Percentiles rank a stretch among this genome's conserved stretches.
These are phyloP conservation scores for Lasiosphaeris hirsuta DNA, from an alignment of 495 filamentous ascomycete genomes.

Conservation along the genomic window DNA sequence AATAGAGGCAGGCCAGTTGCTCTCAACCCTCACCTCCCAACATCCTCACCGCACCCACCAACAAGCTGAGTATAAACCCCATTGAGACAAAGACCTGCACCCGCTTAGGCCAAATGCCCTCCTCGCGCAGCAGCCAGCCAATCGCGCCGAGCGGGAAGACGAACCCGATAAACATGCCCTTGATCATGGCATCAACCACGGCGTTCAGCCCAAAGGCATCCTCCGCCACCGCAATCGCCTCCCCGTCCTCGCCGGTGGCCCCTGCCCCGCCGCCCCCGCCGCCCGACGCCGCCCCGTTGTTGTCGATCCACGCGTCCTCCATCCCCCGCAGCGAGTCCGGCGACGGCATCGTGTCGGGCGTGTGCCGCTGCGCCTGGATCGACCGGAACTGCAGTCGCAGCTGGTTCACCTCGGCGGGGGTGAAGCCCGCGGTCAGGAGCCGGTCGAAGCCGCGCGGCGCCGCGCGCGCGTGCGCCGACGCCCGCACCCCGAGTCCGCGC, in stretches of 20 bases:
- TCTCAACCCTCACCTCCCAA: slow-evolving; percentile 30
- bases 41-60: slow-evolving; percentile 40
- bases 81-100: slow-evolving; percentile 80
- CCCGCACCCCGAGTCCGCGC: slow-evolving; percentile 38
- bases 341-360: slow-evolving; percentile 80
- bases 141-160: slow-evolving; percentile 88
- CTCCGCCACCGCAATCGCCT: slow-evolving; percentile 28
- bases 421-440: slow-evolving; percentile 75
- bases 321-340: slow-evolving; percentile 54
- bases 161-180: slow-evolving; percentile 85
- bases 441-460: slow-evolving; percentile 86
- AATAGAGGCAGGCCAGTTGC: too few species aligned
- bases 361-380: slow-evolving; percentile 70
- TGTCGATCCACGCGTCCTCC: slow-evolving; percentile 93
- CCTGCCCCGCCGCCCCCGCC: slow-evolving; percentile 31
- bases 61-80: slow-evolving; percentile 59
- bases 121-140: slow-evolving; percentile 80
- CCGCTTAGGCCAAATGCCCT: slow-evolving; percentile 80
- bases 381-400: slow-evolving; percentile 82
- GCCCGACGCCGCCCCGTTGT: slow-evolving; percentile 44
- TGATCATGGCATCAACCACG: slow-evolving; percentile 76
- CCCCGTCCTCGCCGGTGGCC: slow-evolving; percentile 34
- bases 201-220: slow-evolving; percentile 47
- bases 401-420: slow-evolving; percentile 70
- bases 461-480: slow-evolving; percentile 8